Evolutionary conservation across 345 rosid genomes (phyloP).

Genomic region (Citrus australasica): DNA sequence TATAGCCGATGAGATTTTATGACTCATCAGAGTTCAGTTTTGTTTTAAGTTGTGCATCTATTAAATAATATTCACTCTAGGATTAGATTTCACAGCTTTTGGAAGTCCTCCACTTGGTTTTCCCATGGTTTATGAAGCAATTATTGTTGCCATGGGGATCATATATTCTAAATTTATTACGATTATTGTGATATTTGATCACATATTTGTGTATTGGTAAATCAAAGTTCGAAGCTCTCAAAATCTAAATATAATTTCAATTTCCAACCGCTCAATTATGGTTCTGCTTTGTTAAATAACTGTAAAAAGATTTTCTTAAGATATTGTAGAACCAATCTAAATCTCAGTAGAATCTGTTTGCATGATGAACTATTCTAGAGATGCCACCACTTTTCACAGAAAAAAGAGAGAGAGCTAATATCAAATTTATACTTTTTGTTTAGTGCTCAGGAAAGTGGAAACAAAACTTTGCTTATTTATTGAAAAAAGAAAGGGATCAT

Average conservation of each 20-base stretch:
- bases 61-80: not conserved
- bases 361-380: not conserved
- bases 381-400: not conserved
- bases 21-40: not conserved
- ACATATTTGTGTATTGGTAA: not conserved
- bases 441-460: not conserved
- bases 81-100: not conserved
- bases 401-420: too few species aligned
- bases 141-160: not conserved
- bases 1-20: not conserved
- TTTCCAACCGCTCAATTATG: not conserved
- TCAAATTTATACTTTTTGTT: too few species aligned
- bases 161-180: not conserved
- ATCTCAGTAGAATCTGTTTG: not conserved
- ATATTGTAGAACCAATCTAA: not conserved
- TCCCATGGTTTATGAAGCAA: not conserved
- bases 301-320: not conserved
- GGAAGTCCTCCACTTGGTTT: not conserved
- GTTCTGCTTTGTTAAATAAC: not conserved
- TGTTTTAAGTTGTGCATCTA: not conserved
- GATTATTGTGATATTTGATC: not conserved
- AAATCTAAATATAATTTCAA: not conserved
- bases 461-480: not conserved
- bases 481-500: not conserved
- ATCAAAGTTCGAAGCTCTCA: not conserved